Percentiles rank a stretch among this genome's conserved stretches.
Conservation (phyloP, 441 rosid genomes). For the Gossypium trilobum region DNA sequence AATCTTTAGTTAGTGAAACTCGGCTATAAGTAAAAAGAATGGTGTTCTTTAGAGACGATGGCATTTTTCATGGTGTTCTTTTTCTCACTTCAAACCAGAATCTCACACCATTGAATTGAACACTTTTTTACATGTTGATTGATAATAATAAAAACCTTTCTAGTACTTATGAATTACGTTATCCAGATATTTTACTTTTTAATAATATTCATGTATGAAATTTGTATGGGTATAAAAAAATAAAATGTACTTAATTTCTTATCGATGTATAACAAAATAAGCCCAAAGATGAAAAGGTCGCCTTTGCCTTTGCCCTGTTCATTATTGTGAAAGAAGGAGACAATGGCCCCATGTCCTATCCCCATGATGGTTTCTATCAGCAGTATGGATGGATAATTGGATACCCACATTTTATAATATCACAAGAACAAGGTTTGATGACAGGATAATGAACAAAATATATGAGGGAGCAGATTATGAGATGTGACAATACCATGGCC, state of each 20-base stretch:
- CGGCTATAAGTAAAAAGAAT: background rate
- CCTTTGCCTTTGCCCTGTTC: background rate
- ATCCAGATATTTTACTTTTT: too few relatives aligned
- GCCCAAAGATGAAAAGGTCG: background rate
- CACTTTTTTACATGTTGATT: background rate
- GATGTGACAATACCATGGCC: background rate
- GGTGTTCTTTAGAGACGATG: background rate
- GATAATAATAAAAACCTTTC: background rate
- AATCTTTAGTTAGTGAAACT: background rate
- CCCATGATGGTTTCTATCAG: background rate
- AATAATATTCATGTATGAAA: too few relatives aligned
- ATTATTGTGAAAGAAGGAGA: background rate
- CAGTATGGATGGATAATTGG: background rate
- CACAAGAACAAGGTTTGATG: too few relatives aligned
- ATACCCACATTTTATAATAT: background rate
- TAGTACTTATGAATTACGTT: too few relatives aligned
- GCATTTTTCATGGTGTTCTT: background rate
- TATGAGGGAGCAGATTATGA: background rate
- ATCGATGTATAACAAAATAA: background rate
- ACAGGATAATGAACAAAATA: too few relatives aligned
- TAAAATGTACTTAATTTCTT: too few relatives aligned
- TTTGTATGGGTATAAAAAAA: background rate
- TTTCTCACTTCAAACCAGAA: background rate
- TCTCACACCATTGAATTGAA: background rate
- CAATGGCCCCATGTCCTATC: background rate